Base-by-base conservation (phyloP, 2,329 filamentous ascomycete genomes). In the Fusarium miscanthi region DNA sequence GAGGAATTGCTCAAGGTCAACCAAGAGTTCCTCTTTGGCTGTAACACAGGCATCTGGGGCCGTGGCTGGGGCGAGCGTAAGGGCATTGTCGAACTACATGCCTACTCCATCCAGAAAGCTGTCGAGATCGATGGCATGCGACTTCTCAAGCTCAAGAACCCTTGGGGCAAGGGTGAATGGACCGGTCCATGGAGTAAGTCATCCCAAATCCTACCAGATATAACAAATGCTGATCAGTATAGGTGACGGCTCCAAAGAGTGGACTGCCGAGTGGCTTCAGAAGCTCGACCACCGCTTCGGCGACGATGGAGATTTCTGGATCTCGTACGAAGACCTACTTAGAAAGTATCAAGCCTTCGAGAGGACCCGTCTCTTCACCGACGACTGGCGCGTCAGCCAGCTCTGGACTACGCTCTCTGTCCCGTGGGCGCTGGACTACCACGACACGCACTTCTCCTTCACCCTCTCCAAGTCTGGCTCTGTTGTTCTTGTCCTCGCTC, bases 151-250 rank as follows among this genome's bases (percentile, higher is more conserved):
- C 83, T 94, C 42, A 88, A 86, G 72, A 96, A 96, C 74, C 94
- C 94, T 0, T 96, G 93, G 93, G 94, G 93, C 3, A 90, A 90
- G 71, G 89, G 88, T 37, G 93, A 94, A 81, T 96, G 93, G 93
- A 92, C 89, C 35, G 94, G 94, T 3, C 86, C 92, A 4, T 96
- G 93, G 93, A 91, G 89, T 78, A 68, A 74, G 80, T 72, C 5
- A n/a, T 10, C 12, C 14, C 8, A 2, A 4, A 14, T 4, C 7
- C 16, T 35, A 6, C 19, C 2, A 23, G 0, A 37, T 4, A 3
- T 1, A 19, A 42, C 12, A 11, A 27, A 11, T 53, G 19, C 76
- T 81, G 21, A 81, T 27, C 9, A 40, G 2, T 33, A 3, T 21
- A 83, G 86, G 85, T 7, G 94, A 96, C 77, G 94, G 94, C 0